Base-by-base conservation (phyloP, 1,139 yeast genomes). In the Nadsonia starkeyi-henricii region DNA sequence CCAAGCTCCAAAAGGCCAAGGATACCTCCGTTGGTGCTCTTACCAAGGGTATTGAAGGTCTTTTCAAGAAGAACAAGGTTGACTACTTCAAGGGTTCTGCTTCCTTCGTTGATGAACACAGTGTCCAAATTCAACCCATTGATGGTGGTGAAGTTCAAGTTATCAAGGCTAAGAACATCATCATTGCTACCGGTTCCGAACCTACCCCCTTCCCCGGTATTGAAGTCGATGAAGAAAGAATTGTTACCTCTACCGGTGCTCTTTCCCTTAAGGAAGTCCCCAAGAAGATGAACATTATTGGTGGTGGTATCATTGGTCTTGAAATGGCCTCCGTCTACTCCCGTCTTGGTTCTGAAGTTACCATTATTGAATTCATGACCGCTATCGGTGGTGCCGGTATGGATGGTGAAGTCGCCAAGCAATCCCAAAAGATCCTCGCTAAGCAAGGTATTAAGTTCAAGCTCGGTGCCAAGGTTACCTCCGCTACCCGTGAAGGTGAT, bases 281-380 rank as follows among this genome's bases (percentile, higher is more conserved):
- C 67, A 86, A 93, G 76, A 81, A 78, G 66, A 63, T 93, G 63
- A 82, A 94, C 58, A 79, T 93, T 69, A 91, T 93, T 62, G 99
- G 99, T 67, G 99, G 96, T 71, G 98, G 99, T 75, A 91, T 93
- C 71, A 93, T 93, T 66, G 99, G 99, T 64, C 78, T 93, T 60
- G 99, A 93, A 74, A 91, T 93, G 96, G 98, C 96, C 55, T 88
- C 97, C 39, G 98, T 93, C 47, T 93, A 94, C 83, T 73, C 93
- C 51, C 81, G 98, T 71, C 74, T 93, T 61, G 99, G 99, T 46
- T 73, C 96, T 47, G 89, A 91, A 72, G 98, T 93, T 55, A 89
- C 97, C 47, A 83, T 93, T 50, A 71, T 93, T 55, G 99, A 93
- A 74, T 93, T 79, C 78, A 86, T 82, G 70, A 74, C 75, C 61